phyloP scores from a whole-genome alignment of 345 rosid species.

The Ceriops decandra region DNA sequence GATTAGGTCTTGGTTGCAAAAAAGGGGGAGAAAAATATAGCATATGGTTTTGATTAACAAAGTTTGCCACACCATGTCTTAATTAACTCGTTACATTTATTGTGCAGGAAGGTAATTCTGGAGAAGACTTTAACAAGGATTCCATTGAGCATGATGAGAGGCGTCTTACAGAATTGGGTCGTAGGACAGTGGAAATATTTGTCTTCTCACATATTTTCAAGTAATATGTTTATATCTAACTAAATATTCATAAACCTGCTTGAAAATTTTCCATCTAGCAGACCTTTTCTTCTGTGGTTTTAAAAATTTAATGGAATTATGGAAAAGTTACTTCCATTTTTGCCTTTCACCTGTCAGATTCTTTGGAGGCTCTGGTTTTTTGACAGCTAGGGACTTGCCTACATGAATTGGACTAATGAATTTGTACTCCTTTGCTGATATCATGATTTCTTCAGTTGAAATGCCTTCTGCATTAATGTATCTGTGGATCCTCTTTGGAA shows the following conservation, averaged over 20 bases:
- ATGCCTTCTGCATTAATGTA: neutral
- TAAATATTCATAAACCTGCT: neutral
- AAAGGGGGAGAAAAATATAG: too few species aligned
- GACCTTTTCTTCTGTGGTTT: neutral
- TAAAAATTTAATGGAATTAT: neutral
- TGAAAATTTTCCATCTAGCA: neutral
- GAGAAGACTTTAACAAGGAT: conserved; percentile 79
- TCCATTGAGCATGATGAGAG: conserved; percentile 79
- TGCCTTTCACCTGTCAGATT: neutral
- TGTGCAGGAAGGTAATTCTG: conserved; percentile 67
- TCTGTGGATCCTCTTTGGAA: neutral
- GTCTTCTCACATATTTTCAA: conserved; percentile 87
- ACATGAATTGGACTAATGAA: neutral
- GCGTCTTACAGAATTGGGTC: conserved; percentile 85
- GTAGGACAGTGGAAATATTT: conserved; percentile 86
- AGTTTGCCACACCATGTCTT: neutral
- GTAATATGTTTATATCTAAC: conserved; percentile 30
- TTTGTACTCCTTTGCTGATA: neutral
- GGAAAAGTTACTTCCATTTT: neutral
- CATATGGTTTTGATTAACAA: neutral
- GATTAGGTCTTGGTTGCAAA: too few species aligned
- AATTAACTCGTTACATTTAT: conserved; percentile 8
- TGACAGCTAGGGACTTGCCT: neutral
- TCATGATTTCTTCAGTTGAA: neutral
- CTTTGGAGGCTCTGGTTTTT: neutral